phyloP scores from a whole-genome alignment of 495 filamentous ascomycete species.

The Cercophora samala region DNA sequence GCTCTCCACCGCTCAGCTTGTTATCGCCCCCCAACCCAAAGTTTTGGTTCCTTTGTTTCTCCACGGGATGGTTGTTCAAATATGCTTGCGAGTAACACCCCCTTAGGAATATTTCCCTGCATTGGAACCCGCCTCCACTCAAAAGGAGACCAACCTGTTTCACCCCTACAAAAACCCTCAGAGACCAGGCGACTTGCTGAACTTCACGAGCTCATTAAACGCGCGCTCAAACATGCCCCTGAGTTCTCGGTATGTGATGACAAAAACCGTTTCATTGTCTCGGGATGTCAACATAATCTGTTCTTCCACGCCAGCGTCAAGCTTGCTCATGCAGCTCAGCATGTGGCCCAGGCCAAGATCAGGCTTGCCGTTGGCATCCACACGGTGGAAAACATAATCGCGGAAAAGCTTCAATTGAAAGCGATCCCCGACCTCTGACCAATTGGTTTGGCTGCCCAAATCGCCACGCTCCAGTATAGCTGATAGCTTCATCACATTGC shows the following conservation, averaged over 20 bases:
- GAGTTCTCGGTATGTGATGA: constrained; percentile 83
- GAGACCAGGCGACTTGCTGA: constrained; percentile 26
- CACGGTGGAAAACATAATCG: constrained; percentile 95
- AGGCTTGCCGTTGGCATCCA: constrained; percentile 76
- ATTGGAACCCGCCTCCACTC: too few species aligned
- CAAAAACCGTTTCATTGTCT: constrained; percentile 80
- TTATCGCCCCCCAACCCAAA: neutral
- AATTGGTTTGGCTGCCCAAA: constrained; percentile 66
- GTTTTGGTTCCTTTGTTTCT: too few species aligned
- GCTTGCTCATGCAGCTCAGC: constrained; percentile 76
- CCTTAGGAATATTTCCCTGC: neutral
- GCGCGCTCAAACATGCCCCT: constrained; percentile 72
- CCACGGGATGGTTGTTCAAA: too few species aligned
- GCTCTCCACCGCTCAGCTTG: neutral
- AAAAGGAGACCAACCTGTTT: neutral
- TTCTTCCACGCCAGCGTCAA: constrained; percentile 88
- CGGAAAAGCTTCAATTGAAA: constrained; percentile 90
- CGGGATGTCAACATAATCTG: constrained; percentile 79
- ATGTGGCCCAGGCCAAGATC: constrained; percentile 83
- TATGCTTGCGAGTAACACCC: too few species aligned
- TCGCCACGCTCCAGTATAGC: constrained; percentile 87
- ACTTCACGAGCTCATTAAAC: constrained; percentile 75
- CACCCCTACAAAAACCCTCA: neutral
- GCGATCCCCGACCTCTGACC: constrained; percentile 87
- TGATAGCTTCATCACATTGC: constrained; percentile 78